phyloP scores from a whole-genome alignment of 768 basidiomycete species.

The Podaxis pistillaris region DNA sequence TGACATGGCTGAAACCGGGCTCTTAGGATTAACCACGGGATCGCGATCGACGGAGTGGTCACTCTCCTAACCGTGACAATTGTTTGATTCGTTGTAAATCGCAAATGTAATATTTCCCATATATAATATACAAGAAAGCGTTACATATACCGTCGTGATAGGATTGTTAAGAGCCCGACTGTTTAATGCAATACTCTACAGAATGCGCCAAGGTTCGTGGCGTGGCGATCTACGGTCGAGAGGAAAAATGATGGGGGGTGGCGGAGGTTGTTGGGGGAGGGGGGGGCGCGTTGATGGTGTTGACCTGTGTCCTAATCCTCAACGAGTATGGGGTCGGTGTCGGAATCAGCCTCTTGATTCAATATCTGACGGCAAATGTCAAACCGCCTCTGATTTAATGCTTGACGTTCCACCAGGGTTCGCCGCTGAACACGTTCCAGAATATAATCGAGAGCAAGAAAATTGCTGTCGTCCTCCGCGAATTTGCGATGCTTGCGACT shows the following conservation, averaged over 20 bases:
- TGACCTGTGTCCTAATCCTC: background rate
- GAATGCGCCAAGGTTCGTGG: background rate
- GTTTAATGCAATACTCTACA: slow-evolving; percentile 5
- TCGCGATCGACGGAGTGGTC: slow-evolving; percentile 58
- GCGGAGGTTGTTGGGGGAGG: background rate
- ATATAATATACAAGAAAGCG: slow-evolving; percentile 15
- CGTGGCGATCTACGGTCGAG: background rate
- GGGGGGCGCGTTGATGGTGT: no score
- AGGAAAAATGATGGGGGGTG: background rate
- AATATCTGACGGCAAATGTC: slow-evolving; percentile 8
- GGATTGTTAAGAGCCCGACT: background rate
- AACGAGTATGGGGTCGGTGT: slow-evolving; percentile 1
- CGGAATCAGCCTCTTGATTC: slow-evolving; percentile 11
- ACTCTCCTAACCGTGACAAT: slow-evolving; percentile 43
- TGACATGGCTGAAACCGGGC: background rate
- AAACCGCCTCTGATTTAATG: slow-evolving; percentile 24
- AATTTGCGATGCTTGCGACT: slow-evolving; percentile 79
- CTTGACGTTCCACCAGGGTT: slow-evolving; percentile 32
- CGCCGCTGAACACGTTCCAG: slow-evolving; percentile 58
- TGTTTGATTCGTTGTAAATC: slow-evolving; percentile 13
- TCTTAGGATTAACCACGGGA: slow-evolving; percentile 45
- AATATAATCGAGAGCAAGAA: slow-evolving; percentile 72
- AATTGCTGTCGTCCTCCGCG: slow-evolving; percentile 76
- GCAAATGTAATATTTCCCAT: slow-evolving; percentile 1
- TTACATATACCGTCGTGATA: slow-evolving; percentile 8